phyloP scores from a whole-genome alignment of 108 stramenopile species.

The Cyclotella kingstonii region DNA sequence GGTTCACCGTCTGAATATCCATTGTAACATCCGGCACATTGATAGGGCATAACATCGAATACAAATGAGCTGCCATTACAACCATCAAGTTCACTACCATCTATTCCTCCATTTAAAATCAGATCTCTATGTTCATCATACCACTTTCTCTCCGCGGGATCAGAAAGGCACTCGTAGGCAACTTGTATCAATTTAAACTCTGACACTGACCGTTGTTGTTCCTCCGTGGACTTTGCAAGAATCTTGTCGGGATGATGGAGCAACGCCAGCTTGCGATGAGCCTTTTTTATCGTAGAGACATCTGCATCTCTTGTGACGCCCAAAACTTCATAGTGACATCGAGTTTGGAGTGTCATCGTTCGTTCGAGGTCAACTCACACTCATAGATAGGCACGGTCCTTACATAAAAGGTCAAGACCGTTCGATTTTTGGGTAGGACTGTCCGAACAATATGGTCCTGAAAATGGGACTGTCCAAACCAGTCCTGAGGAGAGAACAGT shows the following conservation, averaged over 20 bases:
- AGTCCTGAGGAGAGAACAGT: too few species aligned
- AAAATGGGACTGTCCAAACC: too few species aligned
- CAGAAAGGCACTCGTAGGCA: slow-evolving; percentile 94
- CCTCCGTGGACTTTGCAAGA: slow-evolving; percentile 43
- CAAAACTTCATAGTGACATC: slow-evolving; percentile 91
- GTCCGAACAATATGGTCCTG: too few species aligned
- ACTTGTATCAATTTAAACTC: slow-evolving; percentile 85
- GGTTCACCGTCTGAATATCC: slow-evolving; percentile 65
- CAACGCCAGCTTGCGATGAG: slow-evolving; percentile 90
- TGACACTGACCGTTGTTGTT: slow-evolving; percentile 39
- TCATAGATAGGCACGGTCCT: too few species aligned
- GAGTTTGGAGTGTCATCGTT: slow-evolving; percentile 20
- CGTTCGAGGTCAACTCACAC: too few species aligned
- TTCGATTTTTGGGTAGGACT: neutral
- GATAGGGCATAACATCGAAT: slow-evolving; percentile 74
- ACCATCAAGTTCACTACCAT: slow-evolving; percentile 24
- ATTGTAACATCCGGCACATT: slow-evolving; percentile 65
- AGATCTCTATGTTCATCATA: slow-evolving; percentile 92
- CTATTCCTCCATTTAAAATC: slow-evolving; percentile 61
- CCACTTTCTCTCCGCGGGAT: slow-evolving; percentile 85
- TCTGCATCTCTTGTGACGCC: slow-evolving; percentile 80
- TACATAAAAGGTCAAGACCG: too few species aligned
- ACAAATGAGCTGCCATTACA: slow-evolving; percentile 51
- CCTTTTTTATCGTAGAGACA: slow-evolving; percentile 89
- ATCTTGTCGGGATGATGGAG: slow-evolving; percentile 95